Evolutionary conservation across 2,329 filamentous ascomycete genomes (phyloP), one percentile per base, ranked within the genome.

Genomic region (Lachnellula arida): DNA sequence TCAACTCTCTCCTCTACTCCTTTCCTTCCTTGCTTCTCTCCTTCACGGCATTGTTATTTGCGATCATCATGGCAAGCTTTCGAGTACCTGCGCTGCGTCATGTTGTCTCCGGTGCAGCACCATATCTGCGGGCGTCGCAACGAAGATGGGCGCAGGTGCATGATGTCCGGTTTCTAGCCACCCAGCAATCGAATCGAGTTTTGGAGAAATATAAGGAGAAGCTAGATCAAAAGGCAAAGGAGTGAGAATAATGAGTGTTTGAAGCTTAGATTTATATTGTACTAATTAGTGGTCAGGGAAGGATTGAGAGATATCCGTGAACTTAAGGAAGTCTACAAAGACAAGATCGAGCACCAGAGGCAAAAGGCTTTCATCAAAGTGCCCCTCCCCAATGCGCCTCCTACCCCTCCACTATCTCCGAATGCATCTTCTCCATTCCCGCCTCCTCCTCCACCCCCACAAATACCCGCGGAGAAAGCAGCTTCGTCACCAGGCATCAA

Each of bases 81-180:
- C 73, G 77, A 63, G 69, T 76, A 34, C 74, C 76, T 48, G 70
- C 74, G 23, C 72, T 85, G 40, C 80, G 81, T 40, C 74, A 78
- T 55, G 43, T 64, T 17, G 52, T 67, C 34, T 66, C 62, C 46
- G 65, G 65, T 11, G 61, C 64, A 22, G 56, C 66, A 11, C 68
- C 67, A 4, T 68, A 65, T 55, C 53, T 69, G 43, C 67, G 66
- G 53, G 65, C 66, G 15, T 66, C 72, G 7, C 93, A 97, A 73
- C 84, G 87, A 54, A 85, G 92, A 70, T 95, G 90, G 88, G 93
- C 93, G 2, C 90, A 90, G 67, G 91, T 97, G 32, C 90, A 95
- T 72, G 90, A 97, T 73, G 86, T 96, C 48, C 90, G 92, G 62
- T 96, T 93, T 78, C 81, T 96, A 46, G 88, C 88, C 59, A 94